These are phyloP conservation scores for Diutina scorzettiae DNA, from an alignment of 1,139 yeast species.

Conservation along the genomic window DNA sequence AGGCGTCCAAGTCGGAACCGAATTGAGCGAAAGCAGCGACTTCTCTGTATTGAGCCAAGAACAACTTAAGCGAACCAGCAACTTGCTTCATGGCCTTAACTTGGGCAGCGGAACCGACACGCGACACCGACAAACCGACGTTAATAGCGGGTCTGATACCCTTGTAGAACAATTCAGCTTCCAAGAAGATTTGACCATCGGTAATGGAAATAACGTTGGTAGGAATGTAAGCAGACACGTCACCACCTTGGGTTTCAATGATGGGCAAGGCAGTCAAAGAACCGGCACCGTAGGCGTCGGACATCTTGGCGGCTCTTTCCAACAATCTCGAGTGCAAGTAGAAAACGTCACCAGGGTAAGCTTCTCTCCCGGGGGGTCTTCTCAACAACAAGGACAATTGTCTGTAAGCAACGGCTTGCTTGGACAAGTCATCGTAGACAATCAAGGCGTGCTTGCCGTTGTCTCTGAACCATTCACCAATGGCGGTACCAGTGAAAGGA, in stretches of 20 bases:
- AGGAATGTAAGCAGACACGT: conserved; percentile 96
- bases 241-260: conserved; percentile 99
- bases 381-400: conserved; percentile 95
- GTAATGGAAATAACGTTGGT: conserved; percentile 96
- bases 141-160: conserved; percentile 99
- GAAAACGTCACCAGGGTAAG: conserved; percentile 96
- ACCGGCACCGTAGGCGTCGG: conserved; percentile 82
- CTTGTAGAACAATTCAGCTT: conserved; percentile 99
- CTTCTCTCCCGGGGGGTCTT: conserved; percentile 97
- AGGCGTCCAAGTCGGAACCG: conserved; percentile 99
- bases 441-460: conserved; percentile 96
- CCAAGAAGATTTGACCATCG: conserved; percentile 97
- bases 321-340: conserved; percentile 92
- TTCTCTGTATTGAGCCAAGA: conserved; percentile 99
- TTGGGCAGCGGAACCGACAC: conserved; percentile 99
- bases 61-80: conserved; percentile 99
- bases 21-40: conserved; percentile 99
- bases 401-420: conserved; percentile 99
- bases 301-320: conserved; percentile 97
- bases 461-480: conserved; percentile 99
- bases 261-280: conserved; percentile 93
- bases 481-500: conserved; percentile 99
- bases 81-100: conserved; percentile 99
- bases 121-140: conserved; percentile 99
- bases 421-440: conserved; percentile 95